Evolutionary conservation across 192 early-diverging fungal genomes (phyloP), one percentile per base, ranked within the genome.

Genomic region (Oehlia diaphana): DNA sequence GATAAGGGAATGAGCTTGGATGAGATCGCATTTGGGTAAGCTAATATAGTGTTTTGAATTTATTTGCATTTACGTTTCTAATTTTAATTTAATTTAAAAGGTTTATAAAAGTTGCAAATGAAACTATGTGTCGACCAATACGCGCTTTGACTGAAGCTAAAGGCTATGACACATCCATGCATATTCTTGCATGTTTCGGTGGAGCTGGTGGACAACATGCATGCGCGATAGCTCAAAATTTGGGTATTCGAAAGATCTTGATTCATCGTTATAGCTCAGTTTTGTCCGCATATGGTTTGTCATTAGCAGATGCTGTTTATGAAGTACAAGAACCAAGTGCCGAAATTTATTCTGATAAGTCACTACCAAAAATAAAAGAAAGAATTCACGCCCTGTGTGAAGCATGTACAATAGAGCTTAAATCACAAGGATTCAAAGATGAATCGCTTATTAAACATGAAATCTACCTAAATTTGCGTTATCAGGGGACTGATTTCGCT

Each of bases 161-260:
- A 81, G 98, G 98, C 19, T 92, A 96, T 78, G 93, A 97, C 80
- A 90, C 95, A 2, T 86, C 90, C 16, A 89, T 91, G 62, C 97
- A 99, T 80, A 88, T 91, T 33, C 80, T 99, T 28, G 93, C 96
- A 1, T 95, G 93, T 62, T 99, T 99, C 90, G 97, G 97, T 53
- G 97, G 97, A 21, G 96, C 96, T 47, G 96, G 96, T 73, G 96
- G 95, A 19, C 97, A 99, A 77, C 97, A 99, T 83, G 96, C 96
- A 2, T 98, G 95, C 80, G 96, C 95, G 0, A 96, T 99, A 53
- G 98, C 98, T 7, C 86, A 88, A 21, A 89, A 90, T 9, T 81
- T 99, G 39, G 96, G 98, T 12, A 98, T 99, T 72, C 82, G 86
- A 23, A 90, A 84, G 28, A 94, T 99, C 26, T 88, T 96, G 47